Conservation (phyloP, 2,329 filamentous ascomycete species). For the Exophiala lecanii-corni region DNA sequence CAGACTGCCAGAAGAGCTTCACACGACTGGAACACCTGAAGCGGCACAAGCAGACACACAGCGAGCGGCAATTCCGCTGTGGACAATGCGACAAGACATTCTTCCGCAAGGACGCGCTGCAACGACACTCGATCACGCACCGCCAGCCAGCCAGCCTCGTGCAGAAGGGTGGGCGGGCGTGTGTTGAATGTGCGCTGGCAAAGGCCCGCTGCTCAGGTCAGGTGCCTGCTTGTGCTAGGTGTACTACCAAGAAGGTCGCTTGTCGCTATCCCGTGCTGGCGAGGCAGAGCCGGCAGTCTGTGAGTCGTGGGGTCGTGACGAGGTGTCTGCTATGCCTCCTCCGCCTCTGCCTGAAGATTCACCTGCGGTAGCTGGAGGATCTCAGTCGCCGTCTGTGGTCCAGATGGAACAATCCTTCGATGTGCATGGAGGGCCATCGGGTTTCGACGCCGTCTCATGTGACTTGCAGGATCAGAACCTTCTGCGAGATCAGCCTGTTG, state of each 20-base stretch:
- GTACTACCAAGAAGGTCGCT: constrained; percentile 32
- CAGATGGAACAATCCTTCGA: not conserved
- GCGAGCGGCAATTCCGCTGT: constrained; percentile 39
- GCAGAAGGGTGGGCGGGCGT: constrained; percentile 34
- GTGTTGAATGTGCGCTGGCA: constrained; percentile 36
- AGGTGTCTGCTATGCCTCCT: not conserved
- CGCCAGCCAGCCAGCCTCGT: constrained; percentile 31
- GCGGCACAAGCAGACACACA: constrained; percentile 39
- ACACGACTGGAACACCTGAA: constrained; percentile 39
- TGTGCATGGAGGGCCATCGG: too few relatives aligned
- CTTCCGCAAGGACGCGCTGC: constrained; percentile 40
- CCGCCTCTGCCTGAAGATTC: not conserved
- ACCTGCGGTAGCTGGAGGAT: not conserved
- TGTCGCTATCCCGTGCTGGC: constrained; percentile 35
- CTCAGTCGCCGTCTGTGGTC: not conserved
- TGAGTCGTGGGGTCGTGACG: not conserved
- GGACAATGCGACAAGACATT: constrained; percentile 39
- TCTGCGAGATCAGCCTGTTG: too few relatives aligned
- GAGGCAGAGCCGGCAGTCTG: not conserved
- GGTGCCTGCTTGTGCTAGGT: constrained; percentile 34
- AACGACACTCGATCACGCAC: constrained; percentile 38
- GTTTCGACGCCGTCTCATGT: too few relatives aligned
- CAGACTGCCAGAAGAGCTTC: constrained; percentile 36
- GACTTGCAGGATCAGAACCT: too few relatives aligned
- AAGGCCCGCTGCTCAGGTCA: constrained; percentile 38